phyloP scores from a whole-genome alignment of 2,329 filamentous ascomycete species.

The Aspergillus novofumigatus region DNA sequence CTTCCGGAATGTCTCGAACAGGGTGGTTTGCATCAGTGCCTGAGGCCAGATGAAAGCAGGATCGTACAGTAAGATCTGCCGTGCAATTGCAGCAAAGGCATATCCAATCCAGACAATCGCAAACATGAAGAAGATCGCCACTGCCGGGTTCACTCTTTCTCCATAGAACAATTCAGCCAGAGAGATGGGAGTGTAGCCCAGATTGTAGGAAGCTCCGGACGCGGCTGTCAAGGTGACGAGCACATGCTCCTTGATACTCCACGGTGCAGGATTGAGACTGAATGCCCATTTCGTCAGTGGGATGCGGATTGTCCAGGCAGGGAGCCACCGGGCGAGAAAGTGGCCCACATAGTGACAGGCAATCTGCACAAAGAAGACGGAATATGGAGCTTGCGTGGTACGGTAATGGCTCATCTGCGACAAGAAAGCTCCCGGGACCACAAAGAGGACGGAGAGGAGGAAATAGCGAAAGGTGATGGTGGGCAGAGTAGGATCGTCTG shows the following conservation, averaged over 20 bases:
- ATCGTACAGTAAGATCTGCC: conserved; percentile 56
- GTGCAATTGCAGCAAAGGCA: conserved; percentile 55
- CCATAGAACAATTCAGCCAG: conserved; percentile 57
- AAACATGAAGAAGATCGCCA: conserved; percentile 59
- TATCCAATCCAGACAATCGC: conserved; percentile 57
- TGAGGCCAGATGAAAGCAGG: conserved; percentile 54
- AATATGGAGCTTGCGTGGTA: conserved; percentile 56
- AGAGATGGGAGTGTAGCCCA: conserved; percentile 50
- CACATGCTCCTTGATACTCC: conserved; percentile 57
- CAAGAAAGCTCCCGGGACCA: conserved; percentile 55
- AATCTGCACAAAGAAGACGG: conserved; percentile 60
- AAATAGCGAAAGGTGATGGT: conserved; percentile 60
- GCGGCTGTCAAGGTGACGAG: conserved; percentile 53
- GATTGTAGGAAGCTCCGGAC: conserved; percentile 51
- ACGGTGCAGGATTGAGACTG: conserved; percentile 54
- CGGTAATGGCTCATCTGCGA: conserved; percentile 55
- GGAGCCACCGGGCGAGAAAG: conserved; percentile 51
- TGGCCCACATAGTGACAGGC: conserved; percentile 52
- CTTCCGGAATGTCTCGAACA: conserved; percentile 53
- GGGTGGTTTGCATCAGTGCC: conserved; percentile 53
- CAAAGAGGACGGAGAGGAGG: conserved; percentile 52
- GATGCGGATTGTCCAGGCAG: conserved; percentile 44
- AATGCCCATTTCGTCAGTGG: conserved; percentile 49
- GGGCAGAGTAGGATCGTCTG: conserved; percentile 53
- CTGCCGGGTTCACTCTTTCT: conserved; percentile 48